A percentile compares a stretch with the other conserved stretches of the same genome.
Conservation (phyloP, 192 early-diverging fungal species). For the Mortierella antarctica region DNA sequence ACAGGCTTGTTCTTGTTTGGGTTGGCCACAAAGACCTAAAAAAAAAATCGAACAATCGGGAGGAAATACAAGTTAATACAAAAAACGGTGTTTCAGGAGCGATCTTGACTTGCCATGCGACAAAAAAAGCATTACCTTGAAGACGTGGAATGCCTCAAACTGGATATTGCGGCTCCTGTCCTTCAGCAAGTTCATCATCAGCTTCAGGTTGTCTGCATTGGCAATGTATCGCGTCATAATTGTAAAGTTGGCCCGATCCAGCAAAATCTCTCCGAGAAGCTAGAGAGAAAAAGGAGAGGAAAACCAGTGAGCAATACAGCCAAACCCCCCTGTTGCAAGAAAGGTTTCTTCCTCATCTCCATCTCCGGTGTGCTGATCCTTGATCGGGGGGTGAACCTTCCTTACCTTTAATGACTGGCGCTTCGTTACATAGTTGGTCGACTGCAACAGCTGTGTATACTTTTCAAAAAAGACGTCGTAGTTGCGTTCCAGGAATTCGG, state of each 20-base stretch:
- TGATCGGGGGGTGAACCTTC: too few species aligned
- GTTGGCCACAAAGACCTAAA: constrained; percentile 96
- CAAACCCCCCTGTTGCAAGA: not conserved
- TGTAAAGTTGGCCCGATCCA: constrained; percentile 94
- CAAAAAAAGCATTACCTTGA: constrained; percentile 75
- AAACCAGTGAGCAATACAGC: not conserved
- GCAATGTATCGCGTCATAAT: constrained; percentile 97
- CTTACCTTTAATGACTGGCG: constrained; percentile 96
- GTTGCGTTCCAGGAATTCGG: constrained; percentile 87
- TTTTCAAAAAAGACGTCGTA: constrained; percentile 93
- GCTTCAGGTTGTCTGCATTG: constrained; percentile 92
- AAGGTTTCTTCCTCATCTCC: not conserved
- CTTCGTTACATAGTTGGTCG: constrained; percentile 97
- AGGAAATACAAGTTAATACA: constrained; percentile 10
- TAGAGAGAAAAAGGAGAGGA: constrained; percentile 23
- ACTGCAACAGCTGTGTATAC: constrained; percentile 87
- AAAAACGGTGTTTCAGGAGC: not conserved
- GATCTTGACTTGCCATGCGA: too few species aligned
- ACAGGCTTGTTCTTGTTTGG: constrained; percentile 96
- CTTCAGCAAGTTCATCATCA: constrained; percentile 97
- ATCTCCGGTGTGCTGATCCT: not conserved
- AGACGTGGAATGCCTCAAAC: constrained; percentile 99
- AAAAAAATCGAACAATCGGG: not conserved
- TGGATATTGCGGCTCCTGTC: constrained; percentile 98
- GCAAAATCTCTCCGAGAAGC: constrained; percentile 96